Conservation (phyloP, 179 eudicot species). For the Silene coronaria region DNA sequence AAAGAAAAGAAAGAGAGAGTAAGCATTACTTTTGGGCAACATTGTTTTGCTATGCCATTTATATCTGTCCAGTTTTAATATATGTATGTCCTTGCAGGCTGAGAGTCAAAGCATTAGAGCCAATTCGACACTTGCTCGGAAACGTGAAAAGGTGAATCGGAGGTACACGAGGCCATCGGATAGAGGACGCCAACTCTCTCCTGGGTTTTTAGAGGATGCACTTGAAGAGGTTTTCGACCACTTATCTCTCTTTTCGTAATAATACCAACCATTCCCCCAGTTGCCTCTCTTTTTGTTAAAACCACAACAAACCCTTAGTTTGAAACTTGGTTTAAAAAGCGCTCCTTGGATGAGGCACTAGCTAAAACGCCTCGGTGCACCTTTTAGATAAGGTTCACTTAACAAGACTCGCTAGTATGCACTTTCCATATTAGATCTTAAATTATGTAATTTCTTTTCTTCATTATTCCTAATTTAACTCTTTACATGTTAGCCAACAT, state of each 20-base stretch:
- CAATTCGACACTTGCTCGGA: constrained; percentile 64
- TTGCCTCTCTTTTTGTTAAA: no score
- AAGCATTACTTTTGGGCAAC: constrained; percentile 9
- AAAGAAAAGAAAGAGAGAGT: constrained; percentile 93
- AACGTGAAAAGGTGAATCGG: constrained; percentile 86
- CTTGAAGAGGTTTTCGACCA: constrained; percentile 64
- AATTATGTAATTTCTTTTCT: no score
- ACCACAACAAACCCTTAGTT: background rate
- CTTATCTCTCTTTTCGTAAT: background rate
- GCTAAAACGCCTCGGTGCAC: no score
- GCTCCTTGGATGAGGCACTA: no score
- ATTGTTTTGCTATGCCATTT: constrained; percentile 6
- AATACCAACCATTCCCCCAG: background rate
- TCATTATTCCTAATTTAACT: no score
- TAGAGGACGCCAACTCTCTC: constrained; percentile 95
- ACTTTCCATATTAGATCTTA: no score
- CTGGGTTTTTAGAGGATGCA: constrained; percentile 96
- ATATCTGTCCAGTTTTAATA: constrained; percentile 11
- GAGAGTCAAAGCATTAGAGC: constrained; percentile 89
- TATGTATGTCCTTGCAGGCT: constrained; percentile 53
- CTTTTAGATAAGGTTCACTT: no score
- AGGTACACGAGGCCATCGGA: constrained; percentile 72
- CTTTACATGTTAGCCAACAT: no score
- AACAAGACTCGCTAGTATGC: no score
- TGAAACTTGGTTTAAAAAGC: no score